Evolutionary conservation across 1,284 basidiomycete species (phyloP), one percentile per base, ranked within the genome.

Genomic region (Tilletia setariae): DNA sequence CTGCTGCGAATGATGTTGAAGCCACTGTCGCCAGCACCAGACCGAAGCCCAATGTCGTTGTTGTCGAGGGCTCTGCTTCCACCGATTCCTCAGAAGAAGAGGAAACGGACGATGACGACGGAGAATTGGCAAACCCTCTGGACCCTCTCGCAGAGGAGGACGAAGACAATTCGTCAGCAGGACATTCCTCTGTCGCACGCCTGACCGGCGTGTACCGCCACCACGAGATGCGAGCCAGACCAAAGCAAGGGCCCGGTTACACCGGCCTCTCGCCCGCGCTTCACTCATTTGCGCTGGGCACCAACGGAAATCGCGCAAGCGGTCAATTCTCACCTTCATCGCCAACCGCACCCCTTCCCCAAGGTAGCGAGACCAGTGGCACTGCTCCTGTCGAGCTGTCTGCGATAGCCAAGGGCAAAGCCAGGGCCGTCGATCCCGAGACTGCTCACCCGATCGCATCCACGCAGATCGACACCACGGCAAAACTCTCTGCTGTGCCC

Each of bases 371-470:
- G 46, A 49, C 4, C 16, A 16, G 19, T 19, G 21, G 16, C 19
- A 16, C 46, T 4, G 35, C 35, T 40, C 35, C 35, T 11, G 11
- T 11, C 4, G 35, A 40, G 35, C 35, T 40, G 35, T 40, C 47
- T 49, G 23, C n/a, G 21, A 53, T 25, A 35, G 56, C 19, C 30
- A 61, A 61, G 56, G 56, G 56, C 16, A 61, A 61, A 40, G 56
- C 56, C 7, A 25, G 56, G 15, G 56, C 56, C 7, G 32, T 61
- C 30, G 56, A 61, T 30, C 9, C 28, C 16, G 28, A 35, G 28
- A 16, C 28, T 40, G 51, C 8, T 4, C 51, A 11, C 3, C 15
- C 51, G n/a, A 13, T 8, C 21, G 11, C 51, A 9, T 4, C 51
- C 11, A 19, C 46, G 16, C 46, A 49, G 21, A 19, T 21, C 51